Percentiles rank a stretch among this genome's conserved stretches.
Evolutionary conservation across 140 eudicot genomes (phyloP).

Genomic region (Flaveria floridana): DNA sequence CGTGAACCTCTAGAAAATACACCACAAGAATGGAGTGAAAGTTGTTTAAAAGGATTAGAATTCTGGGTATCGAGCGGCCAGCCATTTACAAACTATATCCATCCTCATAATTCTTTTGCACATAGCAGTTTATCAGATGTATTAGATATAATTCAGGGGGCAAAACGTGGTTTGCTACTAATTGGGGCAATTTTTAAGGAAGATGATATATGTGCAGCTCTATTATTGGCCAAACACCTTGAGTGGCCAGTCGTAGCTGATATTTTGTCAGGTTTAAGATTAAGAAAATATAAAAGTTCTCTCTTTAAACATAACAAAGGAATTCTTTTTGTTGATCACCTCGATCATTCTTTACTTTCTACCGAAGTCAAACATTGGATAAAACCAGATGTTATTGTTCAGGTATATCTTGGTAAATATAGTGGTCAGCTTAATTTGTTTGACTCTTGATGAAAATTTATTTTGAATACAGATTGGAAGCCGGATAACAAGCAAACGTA

Average conservation of each 20-base stretch:
- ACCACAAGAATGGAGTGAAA: constrained; percentile 50
- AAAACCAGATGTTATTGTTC: constrained; percentile 71
- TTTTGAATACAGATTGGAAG: constrained; percentile 73
- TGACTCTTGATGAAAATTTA: not conserved
- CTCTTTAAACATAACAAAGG: constrained; percentile 37
- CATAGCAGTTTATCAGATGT: constrained; percentile 44
- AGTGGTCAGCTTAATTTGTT: constrained; percentile 15
- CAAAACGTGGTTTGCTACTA: constrained; percentile 61
- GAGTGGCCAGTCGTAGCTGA: constrained; percentile 85
- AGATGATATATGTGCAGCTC: constrained; percentile 86
- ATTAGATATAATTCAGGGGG: constrained; percentile 51
- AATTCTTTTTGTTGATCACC: constrained; percentile 75
- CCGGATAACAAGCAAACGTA: constrained; percentile 79
- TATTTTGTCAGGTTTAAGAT: constrained; percentile 75
- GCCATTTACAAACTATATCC: constrained; percentile 68
- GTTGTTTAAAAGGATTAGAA: constrained; percentile 71
- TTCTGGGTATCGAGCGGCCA: constrained; percentile 62
- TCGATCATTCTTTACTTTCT: constrained; percentile 72
- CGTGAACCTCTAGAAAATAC: constrained; percentile 80
- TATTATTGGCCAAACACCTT: constrained; percentile 76
- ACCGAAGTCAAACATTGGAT: constrained; percentile 54
- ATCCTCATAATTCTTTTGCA: constrained; percentile 42
- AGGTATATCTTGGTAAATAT: constrained; percentile 50
- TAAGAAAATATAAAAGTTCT: constrained; percentile 56
- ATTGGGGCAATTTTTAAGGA: constrained; percentile 66